These are phyloP conservation scores for Nicotiana otophora DNA, from an alignment of 257 asterid genomes.

Conservation along the genomic window DNA sequence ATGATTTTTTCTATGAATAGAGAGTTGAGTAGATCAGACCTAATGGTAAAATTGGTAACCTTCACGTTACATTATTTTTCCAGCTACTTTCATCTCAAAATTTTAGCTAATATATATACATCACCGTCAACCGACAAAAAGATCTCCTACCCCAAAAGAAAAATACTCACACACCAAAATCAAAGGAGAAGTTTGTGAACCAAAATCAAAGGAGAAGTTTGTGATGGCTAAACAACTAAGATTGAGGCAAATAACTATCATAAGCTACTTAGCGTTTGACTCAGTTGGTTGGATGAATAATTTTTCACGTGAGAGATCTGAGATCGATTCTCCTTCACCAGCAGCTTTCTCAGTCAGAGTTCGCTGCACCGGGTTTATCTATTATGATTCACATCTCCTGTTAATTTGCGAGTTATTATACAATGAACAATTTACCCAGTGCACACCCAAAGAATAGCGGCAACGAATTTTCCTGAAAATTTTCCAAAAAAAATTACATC, in stretches of 20 bases:
- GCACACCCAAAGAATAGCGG: too few species aligned
- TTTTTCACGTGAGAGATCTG: rapidly evolving
- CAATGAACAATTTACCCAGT: too few species aligned
- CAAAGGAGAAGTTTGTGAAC: not conserved
- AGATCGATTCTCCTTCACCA: too few species aligned
- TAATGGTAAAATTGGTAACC: not conserved
- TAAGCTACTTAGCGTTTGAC: too few species aligned
- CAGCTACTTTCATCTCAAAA: not conserved
- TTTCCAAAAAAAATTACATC: not conserved
- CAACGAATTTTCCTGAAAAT: rapidly evolving
- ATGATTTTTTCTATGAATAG: not conserved
- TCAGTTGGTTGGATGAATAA: too few species aligned
- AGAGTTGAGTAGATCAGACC: not conserved
- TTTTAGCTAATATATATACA: not conserved
- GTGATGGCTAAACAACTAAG: not conserved
- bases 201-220: not conserved
- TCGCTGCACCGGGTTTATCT: too few species aligned
- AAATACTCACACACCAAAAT: not conserved
- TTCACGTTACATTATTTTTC: not conserved
- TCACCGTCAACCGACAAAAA: constrained; percentile 2
- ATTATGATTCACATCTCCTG: rapidly evolving
- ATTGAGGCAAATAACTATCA: not conserved
- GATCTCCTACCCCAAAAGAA: not conserved
- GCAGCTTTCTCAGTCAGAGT: rapidly evolving
- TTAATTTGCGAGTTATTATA: rapidly evolving